Conservation (phyloP, 768 basidiomycete species). For the Podaxis sp. region DNA sequence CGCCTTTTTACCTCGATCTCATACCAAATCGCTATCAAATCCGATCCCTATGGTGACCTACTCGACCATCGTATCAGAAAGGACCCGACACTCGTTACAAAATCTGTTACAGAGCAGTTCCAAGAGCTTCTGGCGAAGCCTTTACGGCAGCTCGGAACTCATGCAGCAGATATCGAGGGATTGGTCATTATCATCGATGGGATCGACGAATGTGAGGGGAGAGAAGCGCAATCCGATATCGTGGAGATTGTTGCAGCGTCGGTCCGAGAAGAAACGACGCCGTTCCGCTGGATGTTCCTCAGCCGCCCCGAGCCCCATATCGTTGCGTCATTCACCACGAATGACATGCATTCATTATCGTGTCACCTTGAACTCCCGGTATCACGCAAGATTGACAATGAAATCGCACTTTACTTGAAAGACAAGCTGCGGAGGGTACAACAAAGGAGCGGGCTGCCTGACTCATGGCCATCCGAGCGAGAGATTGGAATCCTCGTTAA, state of each 20-base stretch:
- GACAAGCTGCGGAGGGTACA: slow-evolving; percentile 4
- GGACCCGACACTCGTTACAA: not conserved
- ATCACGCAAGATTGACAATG: slow-evolving; percentile 10
- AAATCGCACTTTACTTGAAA: slow-evolving; percentile 13
- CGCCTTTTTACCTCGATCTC: not conserved
- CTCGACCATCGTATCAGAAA: not conserved
- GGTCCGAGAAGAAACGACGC: not conserved
- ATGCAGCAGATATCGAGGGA: not conserved
- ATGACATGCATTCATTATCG: not conserved
- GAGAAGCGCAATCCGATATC: not conserved
- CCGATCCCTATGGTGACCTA: not conserved
- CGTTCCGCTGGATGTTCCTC: not conserved
- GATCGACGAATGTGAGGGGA: slow-evolving; percentile 12
- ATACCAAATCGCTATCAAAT: not conserved
- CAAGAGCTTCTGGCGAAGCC: not conserved
- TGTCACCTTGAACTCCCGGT: slow-evolving; percentile 7
- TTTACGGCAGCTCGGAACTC: not conserved
- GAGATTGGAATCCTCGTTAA: slow-evolving; percentile 1
- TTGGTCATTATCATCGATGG: slow-evolving; percentile 15
- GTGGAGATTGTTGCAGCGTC: not conserved
- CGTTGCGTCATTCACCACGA: not conserved
- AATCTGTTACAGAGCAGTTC: not conserved
- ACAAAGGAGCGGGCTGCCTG: not conserved
- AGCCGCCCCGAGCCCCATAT: slow-evolving; percentile 9
- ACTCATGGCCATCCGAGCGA: slow-evolving; percentile 13